Evolutionary conservation across 495 filamentous ascomycete genomes (phyloP).

Genomic region (Chaetomium tenue): DNA sequence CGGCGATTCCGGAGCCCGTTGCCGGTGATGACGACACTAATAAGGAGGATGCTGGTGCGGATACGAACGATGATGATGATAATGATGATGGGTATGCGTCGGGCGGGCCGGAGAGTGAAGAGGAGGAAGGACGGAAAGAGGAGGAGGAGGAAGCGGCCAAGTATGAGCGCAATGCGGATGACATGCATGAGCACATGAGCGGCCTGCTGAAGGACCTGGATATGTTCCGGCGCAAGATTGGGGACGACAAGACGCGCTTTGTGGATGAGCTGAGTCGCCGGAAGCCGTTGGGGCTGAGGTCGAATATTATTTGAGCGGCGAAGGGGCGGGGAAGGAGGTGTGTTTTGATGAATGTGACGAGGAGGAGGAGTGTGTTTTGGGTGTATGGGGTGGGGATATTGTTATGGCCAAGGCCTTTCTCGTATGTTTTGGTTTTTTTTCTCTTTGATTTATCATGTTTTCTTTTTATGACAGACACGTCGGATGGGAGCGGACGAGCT

Average conservation of each 20-base stretch:
- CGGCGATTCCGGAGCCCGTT: constrained; percentile 40
- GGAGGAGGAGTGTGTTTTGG: neutral
- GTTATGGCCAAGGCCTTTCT: neutral
- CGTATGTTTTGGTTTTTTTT: neutral
- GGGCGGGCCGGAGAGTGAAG: constrained; percentile 20
- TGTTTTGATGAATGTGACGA: too few species aligned
- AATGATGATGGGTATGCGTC: constrained; percentile 37
- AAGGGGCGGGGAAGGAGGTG: neutral
- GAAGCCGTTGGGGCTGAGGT: constrained; percentile 31
- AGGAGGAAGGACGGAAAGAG: too few species aligned
- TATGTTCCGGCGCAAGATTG: constrained; percentile 79
- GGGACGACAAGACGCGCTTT: constrained; percentile 66
- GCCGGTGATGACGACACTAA: constrained; percentile 31
- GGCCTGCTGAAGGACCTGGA: constrained; percentile 73
- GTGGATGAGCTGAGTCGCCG: constrained; percentile 35
- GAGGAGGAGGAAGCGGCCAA: constrained; percentile 28
- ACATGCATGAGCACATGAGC: constrained; percentile 67
- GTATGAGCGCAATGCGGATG: constrained; percentile 54
- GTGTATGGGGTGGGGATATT: neutral
- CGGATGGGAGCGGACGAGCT: constrained; percentile 1
- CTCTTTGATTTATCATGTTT: neutral
- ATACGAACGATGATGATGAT: constrained; percentile 27
- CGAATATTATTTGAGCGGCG: constrained; percentile 22
- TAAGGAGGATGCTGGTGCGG: constrained; percentile 2
- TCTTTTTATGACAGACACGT: neutral